Evolutionary conservation across 345 rosid species (phyloP), one percentile per base, ranked within the genome.

Genomic region (Lepidium aucheri): DNA sequence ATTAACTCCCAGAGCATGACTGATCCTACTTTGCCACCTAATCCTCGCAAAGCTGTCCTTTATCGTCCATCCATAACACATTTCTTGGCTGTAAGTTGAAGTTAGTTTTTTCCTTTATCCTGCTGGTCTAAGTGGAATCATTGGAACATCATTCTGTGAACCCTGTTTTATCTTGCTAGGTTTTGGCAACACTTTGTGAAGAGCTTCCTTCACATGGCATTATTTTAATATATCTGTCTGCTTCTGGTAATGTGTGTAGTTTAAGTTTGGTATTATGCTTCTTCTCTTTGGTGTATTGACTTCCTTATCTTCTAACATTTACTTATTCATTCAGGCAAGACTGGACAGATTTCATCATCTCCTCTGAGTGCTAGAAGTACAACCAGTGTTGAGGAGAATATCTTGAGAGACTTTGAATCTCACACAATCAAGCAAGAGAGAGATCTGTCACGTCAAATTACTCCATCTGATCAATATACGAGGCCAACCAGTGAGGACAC

Each of bases 11-110:
- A 83, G 60, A 94, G 78, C 72, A 84, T 93, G 76, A 75, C 79
- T 53, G 98, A 93, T 84, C 91, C 87, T 78, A 88, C 98, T 68
- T 65, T 93, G 74, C 98, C 98, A 33, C 82, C 86, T 38, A 89
- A 93, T 69, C 85, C 98, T 39, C 84, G 89, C 65, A 93, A 90
- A 85, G 90, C 92, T 41, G 86, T 90, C 60, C 74, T 93, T 62
- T 84, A 86, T 82, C 94, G 87, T 63, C 97, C 94, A 65, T 86
- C 98, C 6, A 74, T 84, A 41, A 90, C 97, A 15, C 91, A 93
- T 79, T 78, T 88, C 72, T 74, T 93, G 78, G 98, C 98, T 65
- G 98, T 92, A 69, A 77, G 96, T 85, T 38, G 53, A 53, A 4
- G 26, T 56, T 49, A 60, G 35, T 30, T 57, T 55, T 45, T 50